Evolutionary conservation across 2,329 filamentous ascomycete genomes (phyloP), one percentile per base, ranked within the genome.

Genomic region (Alternaria sp.): DNA sequence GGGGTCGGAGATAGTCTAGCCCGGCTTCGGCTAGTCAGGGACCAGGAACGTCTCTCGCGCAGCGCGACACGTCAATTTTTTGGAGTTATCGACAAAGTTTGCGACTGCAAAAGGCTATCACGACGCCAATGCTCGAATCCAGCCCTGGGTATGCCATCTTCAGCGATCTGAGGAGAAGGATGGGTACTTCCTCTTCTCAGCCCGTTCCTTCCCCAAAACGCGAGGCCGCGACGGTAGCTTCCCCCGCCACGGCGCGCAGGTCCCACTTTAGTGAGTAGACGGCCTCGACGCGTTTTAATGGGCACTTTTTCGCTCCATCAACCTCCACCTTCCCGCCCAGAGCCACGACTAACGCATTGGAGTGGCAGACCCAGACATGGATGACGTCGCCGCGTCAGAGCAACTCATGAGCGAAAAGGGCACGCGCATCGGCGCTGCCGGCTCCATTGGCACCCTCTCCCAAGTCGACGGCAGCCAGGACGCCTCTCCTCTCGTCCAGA

Each of bases 101-200:
- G 23, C 45, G 30, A 23, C 17, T 4, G 17, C 17, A 7, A 25
- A 30, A 32, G 8, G 7, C 36, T 11, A 11, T 21, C n/a, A 17
- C 25, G n/a, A 11, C 53, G 23, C 19, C 23, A 17, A 61, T 57
- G 52, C n/a, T 50, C 12, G 47, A 36, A 15, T 43, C 52, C 17
- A 36, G 26, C 11, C 59, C 53, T 40, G 60, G 60, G 17, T 59
- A 59, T 55, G 25, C 49, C 6, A 21, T 47, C 11, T 62, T 62
- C 21, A 45, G 25, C 3, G 43, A 59, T 11, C 26, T 62, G 8
- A 49, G 49, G 44, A 19, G 10, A 17, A 53, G 30, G 49, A 70
- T 71, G 69, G 67, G 69, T 21, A 52, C 47, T 49, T 66, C 69
- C 10, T 67, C 69, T 11, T 71, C 67, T 26, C 69, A 70, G 23